Base-by-base conservation (phyloP, 192 early-diverging fungal genomes). In the Coemansia sp. region DNA sequence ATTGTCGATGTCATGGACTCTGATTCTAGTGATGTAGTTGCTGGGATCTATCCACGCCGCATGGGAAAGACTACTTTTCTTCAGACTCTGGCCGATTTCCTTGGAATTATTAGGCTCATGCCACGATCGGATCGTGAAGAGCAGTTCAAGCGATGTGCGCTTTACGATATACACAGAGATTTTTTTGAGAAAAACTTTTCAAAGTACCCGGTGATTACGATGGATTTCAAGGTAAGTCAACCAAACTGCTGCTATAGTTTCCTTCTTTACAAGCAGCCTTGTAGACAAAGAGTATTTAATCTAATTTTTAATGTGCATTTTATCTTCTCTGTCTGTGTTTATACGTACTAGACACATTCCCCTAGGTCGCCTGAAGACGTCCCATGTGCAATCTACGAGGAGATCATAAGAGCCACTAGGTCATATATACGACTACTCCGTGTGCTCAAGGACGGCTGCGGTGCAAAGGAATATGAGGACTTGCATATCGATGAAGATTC, bases 161-260 rank as follows among this genome's bases (percentile, higher is more conserved):
- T 26, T 26, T 26, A 26, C 26, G 26, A 26, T 26, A 0, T 26
- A 26, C 26, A 26, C 26, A 26, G 26, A 3, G 26, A 26, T 26
- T 26, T 26, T 3, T 26, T 26, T 3, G 26, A 26, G 26, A 3
- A 26, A 3, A 26, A 26, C 57, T 59, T 59, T 40, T 37, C 37
- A 4, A 39, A 32, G 5, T 59, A 59, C 37, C 7, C 36, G 1
- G 57, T 59, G 10, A n/a, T 59, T 32, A 11, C 4, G 36, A 26
- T 59, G 9, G 57, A 59, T 59, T 41, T 59, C 7, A 59, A 41
- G 57, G 57, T 59, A 59, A 59, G 32, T 15, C 37, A 13, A 13
- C 42, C 4, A 13, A 8, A 43, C 1, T 43, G 42, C 42, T 59
- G 37, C 57, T 41, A 2, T 2, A 26, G 26, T 26, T 26, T 3